Evolutionary conservation across 2,329 filamentous ascomycete genomes (phyloP), one percentile per base, ranked within the genome.

Genomic region (Sphaerulina populicola): DNA sequence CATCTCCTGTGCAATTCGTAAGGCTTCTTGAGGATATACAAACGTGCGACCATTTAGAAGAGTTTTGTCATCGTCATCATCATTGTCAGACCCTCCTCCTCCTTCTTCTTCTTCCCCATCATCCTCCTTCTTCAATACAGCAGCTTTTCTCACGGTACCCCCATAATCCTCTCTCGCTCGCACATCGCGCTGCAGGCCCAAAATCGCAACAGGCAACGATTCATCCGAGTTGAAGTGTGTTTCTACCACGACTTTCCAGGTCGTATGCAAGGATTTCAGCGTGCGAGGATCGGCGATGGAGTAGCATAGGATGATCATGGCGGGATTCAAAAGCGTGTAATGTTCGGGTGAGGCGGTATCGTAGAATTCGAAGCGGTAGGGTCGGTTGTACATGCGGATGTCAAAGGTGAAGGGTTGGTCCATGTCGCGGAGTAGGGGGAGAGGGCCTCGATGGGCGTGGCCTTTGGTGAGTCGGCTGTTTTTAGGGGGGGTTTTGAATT

Each of bases 351-450:
- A 77, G 3, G 75, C 69, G 21, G 78, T 79, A 61, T 83, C 77
- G 65, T 73, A 77, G 64, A 80, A 72, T 49, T 77, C 70, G 53
- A 81, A 70, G 8, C 71, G 72, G 62, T 80, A 79, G 3, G 71
- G 72, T 8, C 76, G 75, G 40, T 73, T 73, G 55, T 77, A 79
- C 56, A 82, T 72, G 21, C 71, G 71, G 43, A 82, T 77, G 54
- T 81, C 72, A 65, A 80, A 82, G 40, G 72, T 66, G 63, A 78
- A 80, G 4, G 80, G 79, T 58, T 82, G 79, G 53, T 81, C 75
- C 21, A 70, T 63, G 57, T 81, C 77, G 49, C 72, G 74, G 4
- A 81, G 70, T 10, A 63, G 57, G 7, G 73, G 72, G 8, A 75
- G 62, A 18, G 56, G 38, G n/a, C 54, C 54, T 50, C 46, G 60